A percentile compares a stretch with the other conserved stretches of the same genome.
These are phyloP conservation scores for Peziza echinospora DNA, from an alignment of 495 filamentous ascomycete genomes.

Conservation along the genomic window DNA sequence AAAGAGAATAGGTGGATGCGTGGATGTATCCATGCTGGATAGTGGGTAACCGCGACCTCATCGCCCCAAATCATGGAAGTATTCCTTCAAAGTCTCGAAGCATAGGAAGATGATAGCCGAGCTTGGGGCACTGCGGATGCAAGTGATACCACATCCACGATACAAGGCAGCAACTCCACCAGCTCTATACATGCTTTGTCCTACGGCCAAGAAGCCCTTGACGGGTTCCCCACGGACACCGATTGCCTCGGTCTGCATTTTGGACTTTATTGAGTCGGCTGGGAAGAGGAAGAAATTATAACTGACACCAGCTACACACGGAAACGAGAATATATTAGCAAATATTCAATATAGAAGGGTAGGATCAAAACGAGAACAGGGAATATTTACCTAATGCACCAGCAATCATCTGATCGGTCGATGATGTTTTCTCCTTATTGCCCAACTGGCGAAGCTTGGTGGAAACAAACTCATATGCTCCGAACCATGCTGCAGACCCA, in stretches of 20 bases:
- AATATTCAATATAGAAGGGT: not conserved
- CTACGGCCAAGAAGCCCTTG: conserved; percentile 47
- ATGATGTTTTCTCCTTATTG: conserved; percentile 3
- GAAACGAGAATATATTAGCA: conserved; percentile 3
- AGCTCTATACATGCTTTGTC: conserved; percentile 48
- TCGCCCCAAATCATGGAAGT: conserved; percentile 23
- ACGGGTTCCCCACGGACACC: conserved; percentile 23
- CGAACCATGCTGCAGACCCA: conserved; percentile 89
- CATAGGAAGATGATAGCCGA: conserved; percentile 95
- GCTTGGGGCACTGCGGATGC: conserved; percentile 64
- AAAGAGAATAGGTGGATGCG: too few species aligned
- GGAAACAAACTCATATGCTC: conserved; percentile 62
- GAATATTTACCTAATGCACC: conserved; percentile 15
- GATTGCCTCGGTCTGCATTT: conserved; percentile 80
- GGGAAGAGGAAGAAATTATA: conserved; percentile 97
- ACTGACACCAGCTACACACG: conserved; percentile 53
- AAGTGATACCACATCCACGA: conserved; percentile 86
- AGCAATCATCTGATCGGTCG: conserved; percentile 17
- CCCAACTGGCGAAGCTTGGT: conserved; percentile 36
- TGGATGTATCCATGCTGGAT: too few species aligned
- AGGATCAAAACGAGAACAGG: not conserved
- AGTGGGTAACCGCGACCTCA: too few species aligned
- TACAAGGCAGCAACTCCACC: conserved; percentile 73
- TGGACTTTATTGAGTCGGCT: conserved; percentile 86
- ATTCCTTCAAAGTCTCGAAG: conserved; percentile 58